A percentile compares a stretch with the other conserved stretches of the same genome.
Evolutionary conservation across 1,139 yeast species (phyloP).

Genomic region (Trichomonascaceae sp.): DNA sequence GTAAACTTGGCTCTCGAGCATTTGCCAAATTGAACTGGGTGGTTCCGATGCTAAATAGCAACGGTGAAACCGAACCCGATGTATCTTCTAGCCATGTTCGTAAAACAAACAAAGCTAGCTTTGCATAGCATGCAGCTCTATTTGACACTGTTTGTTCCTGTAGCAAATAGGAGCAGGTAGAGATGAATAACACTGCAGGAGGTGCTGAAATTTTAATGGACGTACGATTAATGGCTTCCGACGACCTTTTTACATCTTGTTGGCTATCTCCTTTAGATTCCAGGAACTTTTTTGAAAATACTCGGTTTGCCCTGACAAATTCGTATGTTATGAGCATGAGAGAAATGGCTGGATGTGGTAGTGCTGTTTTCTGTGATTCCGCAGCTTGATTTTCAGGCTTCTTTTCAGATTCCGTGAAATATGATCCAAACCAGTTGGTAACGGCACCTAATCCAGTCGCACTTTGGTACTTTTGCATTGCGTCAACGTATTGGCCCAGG

Average conservation of each 20-base stretch:
- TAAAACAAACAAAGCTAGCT: conserved; percentile 28
- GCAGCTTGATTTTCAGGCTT: neutral
- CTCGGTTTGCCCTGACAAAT: conserved; percentile 32
- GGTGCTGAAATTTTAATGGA: conserved; percentile 5
- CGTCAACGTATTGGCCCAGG: conserved; percentile 16
- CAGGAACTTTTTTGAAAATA: conserved; percentile 29
- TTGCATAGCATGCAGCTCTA: conserved; percentile 28
- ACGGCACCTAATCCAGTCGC: conserved; percentile 11
- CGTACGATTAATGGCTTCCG: conserved; percentile 6
- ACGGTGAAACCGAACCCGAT: conserved; percentile 18
- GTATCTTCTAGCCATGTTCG: conserved; percentile 31
- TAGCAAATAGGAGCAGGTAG: conserved; percentile 29
- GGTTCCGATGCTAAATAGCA: conserved; percentile 18
- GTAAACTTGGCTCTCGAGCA: conserved; percentile 26
- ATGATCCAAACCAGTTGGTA: conserved; percentile 14
- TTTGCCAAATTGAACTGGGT: conserved; percentile 22
- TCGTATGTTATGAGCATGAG: conserved; percentile 33
- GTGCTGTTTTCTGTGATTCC: neutral
- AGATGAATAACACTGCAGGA: conserved; percentile 28
- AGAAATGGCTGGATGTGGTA: conserved; percentile 26
- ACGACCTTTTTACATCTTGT: neutral
- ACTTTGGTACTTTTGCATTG: neutral
- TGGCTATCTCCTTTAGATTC: conserved; percentile 20
- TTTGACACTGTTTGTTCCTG: conserved; percentile 29
- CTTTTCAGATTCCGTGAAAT: neutral